phyloP scores from a whole-genome alignment of 768 basidiomycete species.

The Kwoniella sp. region DNA sequence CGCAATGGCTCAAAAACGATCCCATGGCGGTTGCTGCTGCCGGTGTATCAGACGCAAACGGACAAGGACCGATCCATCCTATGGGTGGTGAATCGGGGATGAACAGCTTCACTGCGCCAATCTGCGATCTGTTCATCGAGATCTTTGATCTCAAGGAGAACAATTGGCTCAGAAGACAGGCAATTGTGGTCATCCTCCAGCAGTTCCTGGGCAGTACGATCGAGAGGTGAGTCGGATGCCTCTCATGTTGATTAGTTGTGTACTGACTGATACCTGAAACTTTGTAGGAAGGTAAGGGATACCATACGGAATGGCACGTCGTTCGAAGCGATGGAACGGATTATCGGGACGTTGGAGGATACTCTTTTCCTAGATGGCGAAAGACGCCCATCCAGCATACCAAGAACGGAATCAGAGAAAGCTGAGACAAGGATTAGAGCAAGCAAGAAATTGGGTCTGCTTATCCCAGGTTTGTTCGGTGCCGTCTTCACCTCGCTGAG shows the following conservation, averaged over 20 bases:
- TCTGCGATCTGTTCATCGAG: constrained; percentile 88
- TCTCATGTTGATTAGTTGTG: background rate
- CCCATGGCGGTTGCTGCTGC: constrained; percentile 3
- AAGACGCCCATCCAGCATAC: constrained; percentile 63
- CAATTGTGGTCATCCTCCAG: constrained; percentile 93
- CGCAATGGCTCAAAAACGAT: constrained; percentile 21
- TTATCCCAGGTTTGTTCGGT: constrained; percentile 75
- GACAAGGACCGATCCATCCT: constrained; percentile 57
- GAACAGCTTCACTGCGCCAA: constrained; percentile 87
- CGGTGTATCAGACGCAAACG: background rate
- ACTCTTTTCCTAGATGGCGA: constrained; percentile 84
- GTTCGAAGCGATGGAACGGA: constrained; percentile 70
- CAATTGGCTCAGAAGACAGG: constrained; percentile 93
- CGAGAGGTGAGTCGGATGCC: constrained; percentile 68
- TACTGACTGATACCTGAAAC: background rate
- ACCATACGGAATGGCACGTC: constrained; percentile 67
- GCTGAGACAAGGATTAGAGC: constrained; percentile 79
- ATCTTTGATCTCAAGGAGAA: constrained; percentile 95
- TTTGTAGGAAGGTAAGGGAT: constrained; percentile 79
- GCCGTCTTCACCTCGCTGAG: background rate
- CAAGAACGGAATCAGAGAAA: constrained; percentile 82
- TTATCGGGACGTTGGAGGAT: constrained; percentile 70
- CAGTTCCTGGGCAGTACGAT: constrained; percentile 94
- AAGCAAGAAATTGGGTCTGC: constrained; percentile 80
- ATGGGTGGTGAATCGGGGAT: constrained; percentile 85